Conservation (phyloP, 345 rosid genomes). For the Toxicodendron radicans region DNA sequence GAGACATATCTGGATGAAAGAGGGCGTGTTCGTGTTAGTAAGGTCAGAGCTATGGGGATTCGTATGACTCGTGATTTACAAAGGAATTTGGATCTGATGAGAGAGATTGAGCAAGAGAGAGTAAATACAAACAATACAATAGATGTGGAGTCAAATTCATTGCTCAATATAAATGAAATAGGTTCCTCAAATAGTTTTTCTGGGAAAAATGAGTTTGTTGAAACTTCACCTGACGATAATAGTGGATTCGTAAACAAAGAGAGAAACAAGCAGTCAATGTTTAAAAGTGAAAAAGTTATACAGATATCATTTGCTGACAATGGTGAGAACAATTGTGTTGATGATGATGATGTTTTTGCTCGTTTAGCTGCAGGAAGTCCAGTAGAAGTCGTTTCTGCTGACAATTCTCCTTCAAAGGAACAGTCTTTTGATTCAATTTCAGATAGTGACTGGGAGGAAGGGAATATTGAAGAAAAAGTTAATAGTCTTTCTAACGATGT, state of each 20-base stretch:
- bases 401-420: slow-evolving; percentile 32
- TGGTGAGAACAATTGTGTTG: slow-evolving; percentile 38
- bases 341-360: slow-evolving; percentile 71
- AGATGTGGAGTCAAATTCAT: slow-evolving; percentile 23
- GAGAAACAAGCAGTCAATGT: slow-evolving; percentile 30
- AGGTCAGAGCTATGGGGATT: slow-evolving; percentile 87
- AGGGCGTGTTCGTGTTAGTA: slow-evolving; percentile 71
- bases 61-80: slow-evolving; percentile 95
- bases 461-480: slow-evolving; percentile 30
- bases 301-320: slow-evolving; percentile 81
- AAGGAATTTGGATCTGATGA: slow-evolving; percentile 92
- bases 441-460: slow-evolving; percentile 78
- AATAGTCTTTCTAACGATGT: slow-evolving; percentile 25
- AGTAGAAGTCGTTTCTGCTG: slow-evolving; percentile 38
- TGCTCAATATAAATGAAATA: slow-evolving; percentile 26
- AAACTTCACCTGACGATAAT: slow-evolving; percentile 30
- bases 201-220: slow-evolving; percentile 32
- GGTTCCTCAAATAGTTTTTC: slow-evolving; percentile 33
- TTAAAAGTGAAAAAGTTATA: slow-evolving; percentile 38
- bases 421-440: slow-evolving; percentile 47
- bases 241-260: slow-evolving; percentile 33
- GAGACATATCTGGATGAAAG: slow-evolving; percentile 83
- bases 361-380: slow-evolving; percentile 64
- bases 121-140: slow-evolving; percentile 21
- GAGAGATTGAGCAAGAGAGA: slow-evolving; percentile 63